phyloP scores from a whole-genome alignment of 2,329 filamentous ascomycete species.

The Shiraia bambusicola region DNA sequence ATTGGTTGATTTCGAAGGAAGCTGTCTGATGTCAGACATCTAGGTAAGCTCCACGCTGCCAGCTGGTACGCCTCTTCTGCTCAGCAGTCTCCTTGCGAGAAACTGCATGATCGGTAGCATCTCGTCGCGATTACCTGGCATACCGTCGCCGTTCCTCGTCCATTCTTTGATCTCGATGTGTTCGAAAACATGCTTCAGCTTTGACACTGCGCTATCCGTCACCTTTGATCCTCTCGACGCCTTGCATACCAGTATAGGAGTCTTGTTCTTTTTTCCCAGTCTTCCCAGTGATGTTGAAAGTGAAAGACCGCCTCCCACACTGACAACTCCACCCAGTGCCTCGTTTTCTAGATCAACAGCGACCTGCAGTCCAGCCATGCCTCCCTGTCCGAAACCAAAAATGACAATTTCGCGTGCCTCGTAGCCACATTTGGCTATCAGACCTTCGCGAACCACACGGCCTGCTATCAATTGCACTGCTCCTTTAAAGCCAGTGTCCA shows the following conservation, averaged over 20 bases:
- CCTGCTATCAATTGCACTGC: constrained; percentile 47
- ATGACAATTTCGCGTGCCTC: constrained; percentile 53
- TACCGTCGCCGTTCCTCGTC: constrained; percentile 67
- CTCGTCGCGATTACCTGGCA: constrained; percentile 83
- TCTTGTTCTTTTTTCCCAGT: constrained; percentile 56
- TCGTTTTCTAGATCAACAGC: constrained; percentile 40
- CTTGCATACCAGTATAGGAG: constrained; percentile 64
- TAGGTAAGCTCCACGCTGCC: constrained; percentile 54
- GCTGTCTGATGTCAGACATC: background rate
- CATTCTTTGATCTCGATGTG: constrained; percentile 44
- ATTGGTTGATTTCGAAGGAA: background rate
- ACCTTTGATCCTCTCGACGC: constrained; percentile 56
- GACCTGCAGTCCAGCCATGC: constrained; percentile 54
- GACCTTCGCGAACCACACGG: constrained; percentile 46
- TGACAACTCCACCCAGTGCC: constrained; percentile 61
- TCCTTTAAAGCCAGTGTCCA: constrained; percentile 55
- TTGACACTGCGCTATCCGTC: constrained; percentile 63
- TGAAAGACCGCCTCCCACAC: constrained; percentile 63
- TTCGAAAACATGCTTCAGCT: constrained; percentile 65
- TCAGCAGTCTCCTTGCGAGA: constrained; percentile 65
- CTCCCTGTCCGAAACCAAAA: constrained; percentile 60
- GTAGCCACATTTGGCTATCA: constrained; percentile 55
- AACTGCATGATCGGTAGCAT: constrained; percentile 89
- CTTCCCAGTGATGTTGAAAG: constrained; percentile 29
- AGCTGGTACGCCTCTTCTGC: constrained; percentile 54